A percentile compares a stretch with the other conserved stretches of the same genome.
phyloP scores from a whole-genome alignment of 1,139 yeast species.

The Oligophagozyma castellii region DNA sequence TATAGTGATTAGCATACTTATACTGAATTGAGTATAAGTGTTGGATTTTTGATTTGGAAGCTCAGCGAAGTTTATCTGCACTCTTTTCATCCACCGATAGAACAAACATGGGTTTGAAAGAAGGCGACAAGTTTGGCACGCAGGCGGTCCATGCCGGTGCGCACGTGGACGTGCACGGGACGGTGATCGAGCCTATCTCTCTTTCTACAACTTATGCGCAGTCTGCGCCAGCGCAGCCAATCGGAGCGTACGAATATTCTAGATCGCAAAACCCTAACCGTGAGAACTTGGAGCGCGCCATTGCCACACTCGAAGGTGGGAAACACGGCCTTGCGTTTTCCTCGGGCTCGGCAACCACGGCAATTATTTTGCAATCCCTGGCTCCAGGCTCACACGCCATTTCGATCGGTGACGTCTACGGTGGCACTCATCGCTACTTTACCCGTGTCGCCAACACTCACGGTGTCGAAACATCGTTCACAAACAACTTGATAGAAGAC shows the following conservation, averaged over 20 bases:
- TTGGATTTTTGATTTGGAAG: neutral
- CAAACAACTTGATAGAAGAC: conserved; percentile 49
- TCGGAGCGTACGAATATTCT: conserved; percentile 75
- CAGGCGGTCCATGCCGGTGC: conserved; percentile 80
- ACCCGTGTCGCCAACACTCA: conserved; percentile 75
- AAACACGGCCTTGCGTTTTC: conserved; percentile 68
- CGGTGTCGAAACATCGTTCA: conserved; percentile 59
- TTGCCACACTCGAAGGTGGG: conserved; percentile 71
- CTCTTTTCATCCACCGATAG: neutral
- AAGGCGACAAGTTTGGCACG: conserved; percentile 45
- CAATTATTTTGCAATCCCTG: conserved; percentile 60
- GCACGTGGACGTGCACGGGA: conserved; percentile 66
- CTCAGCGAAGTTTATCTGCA: neutral
- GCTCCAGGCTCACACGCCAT: conserved; percentile 64
- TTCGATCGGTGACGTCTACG: conserved; percentile 81
- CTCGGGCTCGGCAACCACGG: conserved; percentile 82
- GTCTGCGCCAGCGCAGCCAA: conserved; percentile 58
- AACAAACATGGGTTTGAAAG: conserved; percentile 16
- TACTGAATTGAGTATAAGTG: no score
- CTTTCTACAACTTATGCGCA: conserved; percentile 82
- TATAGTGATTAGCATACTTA: no score
- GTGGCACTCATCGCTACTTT: conserved; percentile 88
- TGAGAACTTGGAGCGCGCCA: conserved; percentile 65
- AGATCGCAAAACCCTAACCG: conserved; percentile 85
- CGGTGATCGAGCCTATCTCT: conserved; percentile 77